phyloP scores from a whole-genome alignment of 371 early-diverging fungal genomes.

The Mucor plumbeus region DNA sequence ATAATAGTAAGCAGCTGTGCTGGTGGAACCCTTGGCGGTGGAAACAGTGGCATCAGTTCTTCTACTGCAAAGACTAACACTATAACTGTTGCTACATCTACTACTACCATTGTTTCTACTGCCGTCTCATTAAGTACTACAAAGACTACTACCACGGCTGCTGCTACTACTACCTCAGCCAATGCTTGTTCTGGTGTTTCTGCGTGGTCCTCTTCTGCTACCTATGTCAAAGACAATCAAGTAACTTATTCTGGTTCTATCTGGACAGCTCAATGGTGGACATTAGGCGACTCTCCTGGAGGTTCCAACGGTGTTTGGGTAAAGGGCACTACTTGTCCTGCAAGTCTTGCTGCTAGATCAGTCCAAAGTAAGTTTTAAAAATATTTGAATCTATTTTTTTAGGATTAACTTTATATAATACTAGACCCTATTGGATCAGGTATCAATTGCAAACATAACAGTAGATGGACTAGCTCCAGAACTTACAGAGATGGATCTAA shows the following conservation, averaged over 20 bases:
- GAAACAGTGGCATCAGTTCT: neutral
- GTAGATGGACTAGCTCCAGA: conserved; percentile 11
- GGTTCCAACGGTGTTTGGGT: conserved; percentile 42
- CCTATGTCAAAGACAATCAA: conserved; percentile 29
- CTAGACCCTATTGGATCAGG: neutral
- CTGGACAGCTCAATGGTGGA: conserved; percentile 59
- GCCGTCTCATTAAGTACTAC: conserved; percentile 13
- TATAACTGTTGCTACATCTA: neutral
- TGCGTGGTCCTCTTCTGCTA: conserved; percentile 32
- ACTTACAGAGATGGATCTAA: conserved; percentile 10
- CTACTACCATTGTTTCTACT: neutral
- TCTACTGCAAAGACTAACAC: neutral
- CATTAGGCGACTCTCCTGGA: conserved; percentile 48
- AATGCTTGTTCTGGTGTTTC: conserved; percentile 26
- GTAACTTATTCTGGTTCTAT: conserved; percentile 45
- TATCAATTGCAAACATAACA: conserved; percentile 4
- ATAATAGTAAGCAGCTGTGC: conserved; percentile 21
- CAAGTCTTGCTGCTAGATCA: neutral
- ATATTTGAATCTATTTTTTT: neutral
- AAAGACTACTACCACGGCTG: conserved; percentile 25
- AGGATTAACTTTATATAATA: neutral
- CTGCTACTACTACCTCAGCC: conserved; percentile 24
- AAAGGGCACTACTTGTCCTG: conserved; percentile 26
- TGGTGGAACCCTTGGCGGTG: conserved; percentile 8
- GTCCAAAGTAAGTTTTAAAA: neutral